Conservation (phyloP, 2,329 filamentous ascomycete species). For the Plectosphaerella cucumerina region DNA sequence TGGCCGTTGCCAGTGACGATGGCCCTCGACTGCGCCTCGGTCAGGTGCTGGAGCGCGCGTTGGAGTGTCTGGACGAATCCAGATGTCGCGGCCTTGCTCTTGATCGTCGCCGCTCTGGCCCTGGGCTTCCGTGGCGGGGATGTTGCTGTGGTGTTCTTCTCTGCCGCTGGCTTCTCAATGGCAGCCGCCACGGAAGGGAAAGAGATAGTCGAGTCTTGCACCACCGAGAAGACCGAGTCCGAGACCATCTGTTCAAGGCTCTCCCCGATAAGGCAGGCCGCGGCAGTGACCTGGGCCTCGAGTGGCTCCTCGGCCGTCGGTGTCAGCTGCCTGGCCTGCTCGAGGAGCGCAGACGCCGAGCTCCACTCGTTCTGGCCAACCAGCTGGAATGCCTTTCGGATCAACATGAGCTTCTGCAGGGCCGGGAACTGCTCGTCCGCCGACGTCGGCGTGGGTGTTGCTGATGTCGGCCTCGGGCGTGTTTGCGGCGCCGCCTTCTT, state of each 20-base stretch:
- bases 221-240: conserved; percentile 81
- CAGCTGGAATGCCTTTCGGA: conserved; percentile 39
- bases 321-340: conserved; percentile 40
- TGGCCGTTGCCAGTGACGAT: conserved; percentile 50
- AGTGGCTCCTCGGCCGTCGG: conserved; percentile 33
- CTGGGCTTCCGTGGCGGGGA: conserved; percentile 27
- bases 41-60: conserved; percentile 62
- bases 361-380: conserved; percentile 52
- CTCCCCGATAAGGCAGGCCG: conserved; percentile 63
- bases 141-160: conserved; percentile 29
- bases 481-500: conserved; percentile 6
- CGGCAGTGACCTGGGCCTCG: conserved; percentile 57
- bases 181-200: conserved; percentile 61
- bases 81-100: conserved; percentile 16
- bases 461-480: conserved; percentile 9
- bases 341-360: conserved; percentile 52
- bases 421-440: conserved; percentile 15
- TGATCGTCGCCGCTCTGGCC: conserved; percentile 4
- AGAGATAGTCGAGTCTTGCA: conserved; percentile 90
- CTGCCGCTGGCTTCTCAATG: conserved; percentile 34
- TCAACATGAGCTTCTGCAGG: conserved; percentile 32
- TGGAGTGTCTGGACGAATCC: conserved; percentile 56
- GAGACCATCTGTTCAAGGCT: conserved; percentile 69
- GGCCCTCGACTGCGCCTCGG: conserved; percentile 58
- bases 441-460: conserved; percentile 10